Base-by-base conservation (phyloP, 768 basidiomycete genomes). In the Scleroderma citrinum region DNA sequence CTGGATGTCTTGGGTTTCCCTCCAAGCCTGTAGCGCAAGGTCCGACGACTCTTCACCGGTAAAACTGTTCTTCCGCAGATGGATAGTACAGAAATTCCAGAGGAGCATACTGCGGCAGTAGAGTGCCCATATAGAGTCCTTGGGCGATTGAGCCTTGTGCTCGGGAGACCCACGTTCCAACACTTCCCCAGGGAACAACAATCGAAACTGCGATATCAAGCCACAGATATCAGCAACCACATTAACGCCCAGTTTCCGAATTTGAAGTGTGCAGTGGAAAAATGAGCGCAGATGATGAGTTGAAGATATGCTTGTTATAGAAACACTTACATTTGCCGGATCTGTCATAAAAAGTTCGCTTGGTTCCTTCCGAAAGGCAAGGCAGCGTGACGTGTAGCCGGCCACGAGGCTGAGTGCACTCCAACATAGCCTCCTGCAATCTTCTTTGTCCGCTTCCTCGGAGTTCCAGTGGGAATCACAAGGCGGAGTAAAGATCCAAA, bases 61-160 rank as follows among this genome's bases (percentile, higher is more conserved):
- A 49, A 71, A 71, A 0, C 57, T 56, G 12, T 71, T 70, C 47
- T 71, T 69, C 44, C 76, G 61, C 23, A 82, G 68, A 3, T 79
- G 78, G 42, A 75, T 73, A 20, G 65, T 63, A 54, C 80, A 82
- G 59, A 81, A 83, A 57, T 79, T 85, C 86, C 87, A 91, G 3
- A 90, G 71, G 10, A 91, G 74, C 83, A 90, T 85, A 60, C 80
- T 81, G 30, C 88, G 81, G 65, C 86, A 88, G 57, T 87, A 87
- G 23, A 91, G 69, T 0, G 85, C 87, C 87, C 87, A 90, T 2
- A 91, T 75, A 14, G 83, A 82, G 53, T 90, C 85, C 61, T 88
- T 90, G 14, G 82, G 75, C 16, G 82, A 82, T 30, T 73, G 74
- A 29, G 69, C 66, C 48, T 72, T 69, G 46, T 67, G 67, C 20